Evolutionary conservation across 495 filamentous ascomycete species (phyloP).

Genomic region (Xylaria intraflava): DNA sequence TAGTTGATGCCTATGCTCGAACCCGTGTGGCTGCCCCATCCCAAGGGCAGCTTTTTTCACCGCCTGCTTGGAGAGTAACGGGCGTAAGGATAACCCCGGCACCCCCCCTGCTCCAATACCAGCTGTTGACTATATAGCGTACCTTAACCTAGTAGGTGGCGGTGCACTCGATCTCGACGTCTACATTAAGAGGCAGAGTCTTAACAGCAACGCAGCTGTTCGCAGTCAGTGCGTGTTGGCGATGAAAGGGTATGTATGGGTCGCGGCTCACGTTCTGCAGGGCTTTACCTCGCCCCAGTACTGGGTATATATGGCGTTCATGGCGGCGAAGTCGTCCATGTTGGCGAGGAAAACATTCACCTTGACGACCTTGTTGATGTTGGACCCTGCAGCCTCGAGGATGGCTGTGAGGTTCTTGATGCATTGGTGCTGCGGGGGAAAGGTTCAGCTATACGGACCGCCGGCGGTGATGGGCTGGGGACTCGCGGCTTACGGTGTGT

Average conservation of each 20-base stretch:
- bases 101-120: too few relatives aligned
- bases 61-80: too few relatives aligned
- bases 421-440: conserved; percentile 30
- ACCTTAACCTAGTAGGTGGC: conserved; percentile 20
- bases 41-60: too few relatives aligned
- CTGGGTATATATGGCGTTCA: conserved; percentile 72
- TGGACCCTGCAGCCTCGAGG: conserved; percentile 56
- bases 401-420: conserved; percentile 61
- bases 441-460: conserved; percentile 22
- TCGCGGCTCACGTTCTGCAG: conserved; percentile 41
- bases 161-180: conserved; percentile 73
- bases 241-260: not conserved
- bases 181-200: conserved; percentile 68
- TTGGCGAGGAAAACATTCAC: conserved; percentile 62
- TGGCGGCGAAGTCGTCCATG: conserved; percentile 64
- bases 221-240: conserved; percentile 29
- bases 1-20: too few relatives aligned
- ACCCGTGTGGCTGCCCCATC: too few relatives aligned
- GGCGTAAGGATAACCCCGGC: too few relatives aligned
- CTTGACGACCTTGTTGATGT: conserved; percentile 60
- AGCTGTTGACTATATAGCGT: too few relatives aligned
- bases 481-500: conserved; percentile 26
- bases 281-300: conserved; percentile 60
- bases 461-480: not conserved
- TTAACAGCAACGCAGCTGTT: conserved; percentile 66